phyloP scores from a whole-genome alignment of 257 asterid species.

The Jacaranda copaia region DNA sequence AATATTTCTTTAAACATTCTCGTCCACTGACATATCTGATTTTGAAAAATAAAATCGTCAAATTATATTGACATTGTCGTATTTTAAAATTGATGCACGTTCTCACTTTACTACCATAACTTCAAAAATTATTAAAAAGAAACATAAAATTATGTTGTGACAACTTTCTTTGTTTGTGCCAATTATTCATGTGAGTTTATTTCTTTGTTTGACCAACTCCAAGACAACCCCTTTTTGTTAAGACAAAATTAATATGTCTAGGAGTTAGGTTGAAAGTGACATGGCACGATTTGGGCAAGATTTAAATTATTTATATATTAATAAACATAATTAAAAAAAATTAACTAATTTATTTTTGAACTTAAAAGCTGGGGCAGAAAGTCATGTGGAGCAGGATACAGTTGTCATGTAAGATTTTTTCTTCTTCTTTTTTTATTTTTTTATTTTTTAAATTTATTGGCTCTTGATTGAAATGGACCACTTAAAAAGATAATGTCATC shows the following conservation, averaged over 20 bases:
- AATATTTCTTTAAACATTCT: no score
- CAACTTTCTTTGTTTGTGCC: not conserved
- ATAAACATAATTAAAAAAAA: not conserved
- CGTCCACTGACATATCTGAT: no score
- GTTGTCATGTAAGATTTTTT: slow-evolving; percentile 30
- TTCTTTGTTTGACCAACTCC: not conserved
- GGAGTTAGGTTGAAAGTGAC: not conserved
- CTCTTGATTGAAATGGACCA: slow-evolving; percentile 25
- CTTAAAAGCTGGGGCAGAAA: not conserved
- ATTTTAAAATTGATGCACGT: no score
- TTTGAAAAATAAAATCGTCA: no score
- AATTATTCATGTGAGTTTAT: not conserved
- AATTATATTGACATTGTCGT: no score
- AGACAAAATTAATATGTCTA: not conserved
- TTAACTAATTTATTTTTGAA: not conserved
- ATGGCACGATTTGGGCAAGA: not conserved
- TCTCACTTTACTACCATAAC: no score
- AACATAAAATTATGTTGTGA: not conserved
- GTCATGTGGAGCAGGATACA: slow-evolving; percentile 26
- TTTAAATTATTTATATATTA: not conserved
- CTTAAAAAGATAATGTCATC: slow-evolving; percentile 17
- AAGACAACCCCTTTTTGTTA: slow-evolving; percentile 9
- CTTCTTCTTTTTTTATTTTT: not conserved
- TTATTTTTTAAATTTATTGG: not conserved
- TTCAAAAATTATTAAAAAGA: no score